Evolutionary conservation across 2,329 filamentous ascomycete genomes (phyloP), one percentile per base, ranked within the genome.

Genomic region (Ascochyta viciae-villosae): DNA sequence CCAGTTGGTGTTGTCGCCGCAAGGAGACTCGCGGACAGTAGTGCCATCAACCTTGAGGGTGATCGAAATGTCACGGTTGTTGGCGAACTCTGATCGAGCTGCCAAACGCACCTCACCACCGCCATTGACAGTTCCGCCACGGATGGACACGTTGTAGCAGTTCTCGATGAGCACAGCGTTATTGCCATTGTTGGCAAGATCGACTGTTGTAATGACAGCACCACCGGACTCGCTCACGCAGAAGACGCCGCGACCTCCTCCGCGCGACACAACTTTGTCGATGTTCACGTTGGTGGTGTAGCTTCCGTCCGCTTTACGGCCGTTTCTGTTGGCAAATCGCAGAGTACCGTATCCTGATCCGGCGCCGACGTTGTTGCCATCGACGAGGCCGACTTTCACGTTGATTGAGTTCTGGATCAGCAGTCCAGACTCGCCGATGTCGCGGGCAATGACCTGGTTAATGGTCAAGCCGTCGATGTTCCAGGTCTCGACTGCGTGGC

Each of bases 151-250:
- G 47, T 83, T 82, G 67, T 86, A 85, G 73, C 84, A 86, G 69
- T 86, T 86, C 76, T 86, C 83, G 26, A 86, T 81, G 1, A 86
- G 75, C 19, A 86, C 77, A 0, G 83, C 80, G 53, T 86, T 85
- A 65, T 83, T 84, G 0, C 79, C 83, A 43, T 85, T 86, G 60
- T 75, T 72, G 0, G 81, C 77, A 1, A 86, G 74, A 59, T 85
- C 82, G 16, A 85, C 71, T 4, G 59, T 74, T 8, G 67, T 69
- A 51, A 86, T 86, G 8, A 77, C 78, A 2, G 76, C 82, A n/a
- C 74, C 84, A 1, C 84, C 83, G 0, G 82, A 85, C 62, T 81
- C 74, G 0, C 82, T 85, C 1, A 86, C 83, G 51, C 84, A 86
- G 70, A 85, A 86, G 57, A 86, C 63, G 6, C 84, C 84, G 2